A percentile compares a stretch with the other conserved stretches of the same genome.
Conservation (phyloP, 805 yeast species). For the Hanseniaspora singularis region DNA sequence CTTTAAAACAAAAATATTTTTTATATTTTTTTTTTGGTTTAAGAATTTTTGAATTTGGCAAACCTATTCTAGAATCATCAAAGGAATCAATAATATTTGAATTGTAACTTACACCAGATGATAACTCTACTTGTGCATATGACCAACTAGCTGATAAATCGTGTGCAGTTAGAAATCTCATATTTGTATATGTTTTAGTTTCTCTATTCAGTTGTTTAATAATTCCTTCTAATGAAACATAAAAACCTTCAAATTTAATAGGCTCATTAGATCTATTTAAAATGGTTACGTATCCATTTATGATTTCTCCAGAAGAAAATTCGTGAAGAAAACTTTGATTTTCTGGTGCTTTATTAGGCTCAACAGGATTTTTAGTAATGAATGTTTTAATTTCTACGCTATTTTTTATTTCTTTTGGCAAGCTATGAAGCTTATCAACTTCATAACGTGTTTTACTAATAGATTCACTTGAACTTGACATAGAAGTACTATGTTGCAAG, state of each 20-base stretch:
- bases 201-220: constrained; percentile 23
- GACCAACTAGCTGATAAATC: constrained; percentile 45
- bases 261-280: constrained; percentile 32
- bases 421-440: constrained; percentile 22
- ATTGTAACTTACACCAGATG: constrained; percentile 28
- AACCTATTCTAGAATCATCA: constrained; percentile 29
- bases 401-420: constrained; percentile 20
- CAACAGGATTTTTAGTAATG: constrained; percentile 21
- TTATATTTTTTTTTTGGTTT: constrained; percentile 39
- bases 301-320: constrained; percentile 43
- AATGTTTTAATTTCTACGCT: constrained; percentile 21
- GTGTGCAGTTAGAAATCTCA: constrained; percentile 37
- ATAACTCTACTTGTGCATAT: constrained; percentile 25
- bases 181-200: constrained; percentile 19
- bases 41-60: constrained; percentile 36
- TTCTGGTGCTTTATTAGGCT: constrained; percentile 21
- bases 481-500: too few relatives aligned
- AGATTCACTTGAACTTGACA: too few relatives aligned
- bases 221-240: constrained; percentile 45
- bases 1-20: constrained; percentile 45
- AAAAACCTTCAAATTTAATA: constrained; percentile 48
- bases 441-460: too few relatives aligned
- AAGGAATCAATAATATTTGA: constrained; percentile 29
- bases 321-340: constrained; percentile 32
- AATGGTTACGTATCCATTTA: constrained; percentile 40